Evolutionary conservation across 1,284 basidiomycete species (phyloP), one percentile per base, ranked within the genome.

Genomic region (Fomitopsis schrenkii): DNA sequence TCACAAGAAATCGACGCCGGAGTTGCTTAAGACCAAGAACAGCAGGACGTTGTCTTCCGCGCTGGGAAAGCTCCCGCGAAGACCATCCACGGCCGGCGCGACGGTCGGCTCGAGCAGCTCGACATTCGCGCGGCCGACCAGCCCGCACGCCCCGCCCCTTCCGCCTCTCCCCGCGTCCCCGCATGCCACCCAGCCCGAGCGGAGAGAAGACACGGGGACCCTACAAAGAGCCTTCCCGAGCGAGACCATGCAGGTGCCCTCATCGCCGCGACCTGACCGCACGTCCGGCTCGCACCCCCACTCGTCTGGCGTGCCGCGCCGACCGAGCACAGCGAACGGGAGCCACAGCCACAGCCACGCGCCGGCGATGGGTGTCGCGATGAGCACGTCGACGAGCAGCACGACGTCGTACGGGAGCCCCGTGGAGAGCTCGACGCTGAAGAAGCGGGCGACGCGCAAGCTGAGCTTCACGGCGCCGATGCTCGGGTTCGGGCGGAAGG

Each of bases 381-480:
- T 35, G 15, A 36, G 54, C 8, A 46, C 52, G 17, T 57, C 59
- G 15, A 52, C 55, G 53, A 46, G 48, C 58, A 58, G 55, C 38
- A 14, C 50, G 54, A 19, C 38, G n/a, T 55, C 59, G 19, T 33
- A 36, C 35, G 42, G 53, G 41, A 61, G 63, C 48, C 60, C 67
- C 19, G 65, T 59, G 55, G 68, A 69, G 56, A 63, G 64, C 46
- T 50, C 59, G 41, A 46, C 56, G n/a, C 42, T 48, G 17, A 66
- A 68, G 56, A 85, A 79, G 69, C 77, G 80, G 28, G 78, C 84
- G 60, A 80, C 77, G 67, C 76, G 88, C 59, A 91, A 91, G 76
- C 72, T 91, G 74, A 91, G 89, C 71, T 75, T 91, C 61, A 82
- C 81, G 26, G 79, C 82, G 55, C 82, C 85, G 58, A 83, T 85